Conservation (phyloP, 495 filamentous ascomycete genomes). For the Aspergillus cavernicola region DNA sequence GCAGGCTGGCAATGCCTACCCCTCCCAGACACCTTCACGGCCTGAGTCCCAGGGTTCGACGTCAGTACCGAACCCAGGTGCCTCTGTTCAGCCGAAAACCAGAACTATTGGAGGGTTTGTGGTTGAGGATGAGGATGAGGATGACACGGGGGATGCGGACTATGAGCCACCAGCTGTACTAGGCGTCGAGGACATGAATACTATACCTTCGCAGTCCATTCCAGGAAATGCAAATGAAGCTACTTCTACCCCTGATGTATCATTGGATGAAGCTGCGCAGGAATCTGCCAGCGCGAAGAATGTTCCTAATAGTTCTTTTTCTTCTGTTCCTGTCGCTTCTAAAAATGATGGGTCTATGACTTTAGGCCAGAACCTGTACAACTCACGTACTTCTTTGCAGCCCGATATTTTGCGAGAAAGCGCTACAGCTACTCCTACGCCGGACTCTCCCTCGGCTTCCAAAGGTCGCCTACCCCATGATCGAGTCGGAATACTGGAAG, state of each 20-base stretch:
- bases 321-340: constrained; percentile 44
- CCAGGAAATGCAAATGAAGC: constrained; percentile 56
- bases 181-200: constrained; percentile 44
- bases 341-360: constrained; percentile 45
- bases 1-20: constrained; percentile 22
- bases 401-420: constrained; percentile 36
- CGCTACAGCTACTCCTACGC: constrained; percentile 36
- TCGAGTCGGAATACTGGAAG: constrained; percentile 78
- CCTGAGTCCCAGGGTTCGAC: constrained; percentile 39
- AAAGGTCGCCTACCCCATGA: constrained; percentile 69
- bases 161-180: constrained; percentile 54
- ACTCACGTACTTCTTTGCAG: constrained; percentile 35
- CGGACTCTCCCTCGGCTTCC: constrained; percentile 39
- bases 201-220: constrained; percentile 49
- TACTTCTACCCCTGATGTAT: constrained; percentile 57
- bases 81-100: constrained; percentile 48
- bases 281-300: constrained; percentile 50
- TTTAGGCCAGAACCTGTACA: constrained; percentile 41
- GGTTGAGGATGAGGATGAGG: constrained; percentile 65
- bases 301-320: constrained; percentile 51
- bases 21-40: constrained; percentile 35
- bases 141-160: constrained; percentile 48
- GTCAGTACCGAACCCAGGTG: constrained; percentile 32
- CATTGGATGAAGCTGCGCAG: constrained; percentile 51
- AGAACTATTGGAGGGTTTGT: constrained; percentile 78